phyloP scores from a whole-genome alignment of 148 eudicot genomes.

The Oxyria digyna region DNA sequence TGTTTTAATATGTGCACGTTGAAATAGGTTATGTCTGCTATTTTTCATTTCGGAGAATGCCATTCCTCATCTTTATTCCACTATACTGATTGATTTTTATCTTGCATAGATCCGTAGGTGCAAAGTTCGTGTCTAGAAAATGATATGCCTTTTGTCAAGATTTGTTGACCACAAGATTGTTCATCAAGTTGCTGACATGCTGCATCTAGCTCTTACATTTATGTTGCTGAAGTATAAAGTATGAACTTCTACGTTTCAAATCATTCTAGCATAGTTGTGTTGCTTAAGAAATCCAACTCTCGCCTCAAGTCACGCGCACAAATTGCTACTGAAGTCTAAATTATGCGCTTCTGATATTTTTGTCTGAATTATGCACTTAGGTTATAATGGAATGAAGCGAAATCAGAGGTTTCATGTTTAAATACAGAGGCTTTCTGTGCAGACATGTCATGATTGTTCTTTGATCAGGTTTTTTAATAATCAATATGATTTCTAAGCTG shows the following conservation, averaged over 20 bases:
- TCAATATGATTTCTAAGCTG: too few species aligned
- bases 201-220: slow-evolving; percentile 30
- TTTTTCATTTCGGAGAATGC: neutral
- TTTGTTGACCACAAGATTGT: slow-evolving; percentile 53
- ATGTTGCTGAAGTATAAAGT: slow-evolving; percentile 3
- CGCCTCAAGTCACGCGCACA: too few species aligned
- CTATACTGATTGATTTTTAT: slow-evolving; percentile 12
- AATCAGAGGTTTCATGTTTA: too few species aligned
- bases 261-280: too few species aligned
- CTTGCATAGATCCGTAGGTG: slow-evolving; percentile 76
- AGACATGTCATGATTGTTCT: too few species aligned
- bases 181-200: slow-evolving; percentile 42
- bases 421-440: too few species aligned
- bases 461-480: too few species aligned
- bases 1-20: slow-evolving; percentile 17
- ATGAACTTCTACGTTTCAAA: slow-evolving; percentile 6
- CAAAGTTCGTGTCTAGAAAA: slow-evolving; percentile 95
- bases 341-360: too few species aligned
- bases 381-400: too few species aligned
- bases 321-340: too few species aligned
- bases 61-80: neutral
- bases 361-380: too few species aligned
- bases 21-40: neutral
- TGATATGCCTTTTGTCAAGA: slow-evolving; percentile 73
- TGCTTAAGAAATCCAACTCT: too few species aligned